phyloP scores from a whole-genome alignment of 108 stramenopile genomes.

The Fragilariopsis cylindrus region DNA sequence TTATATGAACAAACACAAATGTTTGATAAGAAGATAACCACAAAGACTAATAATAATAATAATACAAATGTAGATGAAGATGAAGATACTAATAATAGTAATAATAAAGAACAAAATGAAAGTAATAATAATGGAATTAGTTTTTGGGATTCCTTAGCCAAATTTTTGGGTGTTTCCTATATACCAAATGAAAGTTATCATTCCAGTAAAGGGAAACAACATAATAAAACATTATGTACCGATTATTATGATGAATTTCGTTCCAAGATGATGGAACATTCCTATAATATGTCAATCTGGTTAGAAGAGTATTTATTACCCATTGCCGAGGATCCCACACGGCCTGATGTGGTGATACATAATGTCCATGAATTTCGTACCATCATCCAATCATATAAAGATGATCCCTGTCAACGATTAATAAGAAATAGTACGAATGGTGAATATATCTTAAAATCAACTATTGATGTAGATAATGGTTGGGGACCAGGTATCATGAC shows the following conservation, averaged over 20 bases:
- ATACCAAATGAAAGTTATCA: slow-evolving; percentile 26
- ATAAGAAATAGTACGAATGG: background rate
- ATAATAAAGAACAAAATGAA: too few species aligned
- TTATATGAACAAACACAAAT: background rate
- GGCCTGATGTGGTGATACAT: slow-evolving; percentile 15
- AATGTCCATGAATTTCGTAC: slow-evolving; percentile 6
- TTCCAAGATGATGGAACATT: slow-evolving; percentile 29
- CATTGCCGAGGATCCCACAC: background rate
- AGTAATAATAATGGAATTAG: slow-evolving; percentile 15
- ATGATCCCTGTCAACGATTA: slow-evolving; percentile 22
- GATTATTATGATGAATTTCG: slow-evolving; percentile 31
- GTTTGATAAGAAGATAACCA: too few species aligned
- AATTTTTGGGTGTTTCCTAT: slow-evolving; percentile 21
- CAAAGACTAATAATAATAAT: too few species aligned
- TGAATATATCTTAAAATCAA: background rate
- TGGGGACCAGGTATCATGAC: too few species aligned
- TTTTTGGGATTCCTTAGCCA: slow-evolving; percentile 6
- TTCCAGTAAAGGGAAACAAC: background rate
- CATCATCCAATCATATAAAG: slow-evolving; percentile 10
- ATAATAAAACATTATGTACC: slow-evolving; percentile 45
- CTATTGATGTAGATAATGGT: too few species aligned
- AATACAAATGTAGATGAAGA: too few species aligned
- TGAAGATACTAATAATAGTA: too few species aligned
- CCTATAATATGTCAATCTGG: slow-evolving; percentile 38
- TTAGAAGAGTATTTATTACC: slow-evolving; percentile 36